phyloP scores from a whole-genome alignment of 768 basidiomycete genomes.

The Russula sp. region DNA sequence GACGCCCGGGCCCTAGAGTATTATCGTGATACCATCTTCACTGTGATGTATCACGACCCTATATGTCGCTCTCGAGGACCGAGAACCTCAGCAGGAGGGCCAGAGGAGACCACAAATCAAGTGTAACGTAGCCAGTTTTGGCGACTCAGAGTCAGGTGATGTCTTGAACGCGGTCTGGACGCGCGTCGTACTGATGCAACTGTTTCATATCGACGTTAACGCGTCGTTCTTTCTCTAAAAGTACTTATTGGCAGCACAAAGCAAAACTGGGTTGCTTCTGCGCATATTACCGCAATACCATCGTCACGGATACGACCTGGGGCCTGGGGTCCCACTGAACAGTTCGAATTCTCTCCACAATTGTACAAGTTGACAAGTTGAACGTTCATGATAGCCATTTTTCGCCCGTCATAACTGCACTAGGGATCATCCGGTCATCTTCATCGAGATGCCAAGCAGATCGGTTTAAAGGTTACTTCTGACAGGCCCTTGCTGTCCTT shows the following conservation, averaged over 20 bases:
- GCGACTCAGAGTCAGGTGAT: background rate
- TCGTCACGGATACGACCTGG: background rate
- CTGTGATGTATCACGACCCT: background rate
- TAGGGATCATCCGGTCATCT: background rate
- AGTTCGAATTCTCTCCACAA: background rate
- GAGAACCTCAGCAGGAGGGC: no score
- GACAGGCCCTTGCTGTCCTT: background rate
- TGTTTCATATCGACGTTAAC: background rate
- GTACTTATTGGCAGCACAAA: no score
- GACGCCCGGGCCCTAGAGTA: no score
- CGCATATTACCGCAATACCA: no score
- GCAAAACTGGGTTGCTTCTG: no score
- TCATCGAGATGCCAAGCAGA: background rate
- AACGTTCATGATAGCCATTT: background rate
- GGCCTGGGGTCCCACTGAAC: background rate
- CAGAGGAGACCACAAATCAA: no score
- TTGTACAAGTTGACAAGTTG: no score
- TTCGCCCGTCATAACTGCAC: background rate
- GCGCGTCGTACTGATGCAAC: background rate
- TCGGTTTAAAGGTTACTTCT: background rate
- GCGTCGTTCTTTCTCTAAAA: background rate
- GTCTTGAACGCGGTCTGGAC: background rate
- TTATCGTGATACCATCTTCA: no score
- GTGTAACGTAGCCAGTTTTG: no score
- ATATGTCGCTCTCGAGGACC: no score